Conservation (phyloP, 2,329 filamentous ascomycete species). For the Exophiala xenobiotica region DNA sequence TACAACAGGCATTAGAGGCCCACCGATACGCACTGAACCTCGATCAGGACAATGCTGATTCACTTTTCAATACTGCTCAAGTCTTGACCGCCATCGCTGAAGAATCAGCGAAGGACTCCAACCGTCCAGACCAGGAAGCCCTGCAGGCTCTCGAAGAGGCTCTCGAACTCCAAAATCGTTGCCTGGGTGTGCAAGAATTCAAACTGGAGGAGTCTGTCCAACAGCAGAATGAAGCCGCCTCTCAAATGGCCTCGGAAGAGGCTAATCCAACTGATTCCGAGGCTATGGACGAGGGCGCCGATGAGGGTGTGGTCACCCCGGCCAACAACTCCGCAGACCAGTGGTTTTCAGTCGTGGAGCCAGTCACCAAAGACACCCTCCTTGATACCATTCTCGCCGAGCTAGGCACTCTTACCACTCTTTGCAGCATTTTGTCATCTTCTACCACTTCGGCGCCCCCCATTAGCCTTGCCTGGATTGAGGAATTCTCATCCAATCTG, state of each 20-base stretch:
- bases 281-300: slow-evolving; percentile 11
- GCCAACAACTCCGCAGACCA: slow-evolving; percentile 37
- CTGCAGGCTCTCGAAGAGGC: slow-evolving; percentile 59
- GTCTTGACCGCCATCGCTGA: slow-evolving; percentile 67
- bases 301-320: slow-evolving; percentile 37
- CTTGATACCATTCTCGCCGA: slow-evolving; percentile 68
- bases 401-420: slow-evolving; percentile 54
- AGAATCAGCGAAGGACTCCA: slow-evolving; percentile 52
- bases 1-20: slow-evolving; percentile 62
- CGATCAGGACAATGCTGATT: slow-evolving; percentile 63
- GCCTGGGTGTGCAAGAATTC: slow-evolving; percentile 54
- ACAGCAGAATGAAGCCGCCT: slow-evolving; percentile 30
- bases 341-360: slow-evolving; percentile 67
- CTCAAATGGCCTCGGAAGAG: slow-evolving; percentile 10
- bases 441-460: slow-evolving; percentile 37
- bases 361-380: slow-evolving; percentile 63
- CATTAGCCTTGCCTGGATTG: slow-evolving; percentile 55
- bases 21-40: slow-evolving; percentile 62
- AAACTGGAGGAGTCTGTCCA: slow-evolving; percentile 49
- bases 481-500: slow-evolving; percentile 55
- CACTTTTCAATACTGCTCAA: slow-evolving; percentile 70
- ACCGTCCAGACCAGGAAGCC: slow-evolving; percentile 47
- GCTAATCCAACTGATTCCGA: slow-evolving; percentile 22
- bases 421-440: slow-evolving; percentile 49
- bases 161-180: slow-evolving; percentile 59